Evolutionary conservation across 2,329 filamentous ascomycete species (phyloP), one percentile per base, ranked within the genome.

Genomic region (Chalaropsis ovoidea): DNA sequence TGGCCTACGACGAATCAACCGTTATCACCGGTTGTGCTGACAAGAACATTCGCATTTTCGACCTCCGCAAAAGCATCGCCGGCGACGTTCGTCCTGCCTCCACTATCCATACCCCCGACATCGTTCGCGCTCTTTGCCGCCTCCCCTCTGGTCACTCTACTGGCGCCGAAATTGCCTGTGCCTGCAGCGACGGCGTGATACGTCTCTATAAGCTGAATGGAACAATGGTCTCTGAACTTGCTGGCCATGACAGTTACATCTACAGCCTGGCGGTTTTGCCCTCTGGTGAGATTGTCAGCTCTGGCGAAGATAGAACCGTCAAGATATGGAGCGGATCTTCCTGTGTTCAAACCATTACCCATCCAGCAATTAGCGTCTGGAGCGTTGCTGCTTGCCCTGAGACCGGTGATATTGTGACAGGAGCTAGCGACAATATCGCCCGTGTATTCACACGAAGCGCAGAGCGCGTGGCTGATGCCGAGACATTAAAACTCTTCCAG

Each of bases 331-430:
- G 83, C 70, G 89, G 87, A 56, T 82, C 79, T 15, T 81, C 91
- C 66, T 97, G 93, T 73, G 77, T 96, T 58, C 94, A 99, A 75
- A 96, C 93, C 47, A 97, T 99, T 69, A 96, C 93, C 0, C 91
- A 96, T 72, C 94, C 94, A 11, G 94, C 94, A 10, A 95, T 97
- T 65, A 97, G 93, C 0, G 92, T 99, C 4, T 99, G 94, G 94
- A 81, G 85, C 15, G 90, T 99, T 19, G 89, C 91, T n/a, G 88
- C 84, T 11, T 94, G 89, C 72, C 73, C 81, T 0, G 85, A 90
- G 68, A 95, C 84, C 61, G 93, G 94, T 24, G 95, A 99, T 71
- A 93, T 99, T 68, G 90, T 90, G n/a, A 89, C 89, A 2, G 94
- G 93, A 41, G 87, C 93, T 35, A 99, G 93, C 74, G 94, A 99